Conservation (phyloP, 352 stramenopile species). For the Halophytophthora polymorphica region DNA sequence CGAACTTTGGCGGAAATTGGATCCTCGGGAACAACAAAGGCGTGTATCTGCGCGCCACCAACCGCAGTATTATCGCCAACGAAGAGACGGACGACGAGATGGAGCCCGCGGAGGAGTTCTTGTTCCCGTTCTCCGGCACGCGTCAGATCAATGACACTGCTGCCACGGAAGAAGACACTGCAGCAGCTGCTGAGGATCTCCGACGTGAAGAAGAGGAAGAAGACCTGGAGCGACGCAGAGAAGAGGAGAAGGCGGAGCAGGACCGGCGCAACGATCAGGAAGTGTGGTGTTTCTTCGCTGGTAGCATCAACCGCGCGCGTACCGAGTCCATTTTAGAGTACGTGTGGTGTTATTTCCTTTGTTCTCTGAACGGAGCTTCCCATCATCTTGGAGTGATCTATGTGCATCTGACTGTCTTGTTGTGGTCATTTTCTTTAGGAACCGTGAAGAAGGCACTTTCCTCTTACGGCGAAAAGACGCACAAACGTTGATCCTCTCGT, state of each 20-base stretch:
- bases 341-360: constrained; percentile 2
- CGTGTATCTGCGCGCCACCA: constrained; percentile 67
- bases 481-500: constrained; percentile 81
- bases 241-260: constrained; percentile 33
- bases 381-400: neutral
- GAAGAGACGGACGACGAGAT: constrained; percentile 65
- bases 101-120: constrained; percentile 43
- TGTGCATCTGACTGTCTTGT: neutral
- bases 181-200: constrained; percentile 22
- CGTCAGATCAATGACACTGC: constrained; percentile 26
- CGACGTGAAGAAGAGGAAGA: constrained; percentile 33
- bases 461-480: constrained; percentile 79
- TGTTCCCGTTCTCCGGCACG: constrained; percentile 42
- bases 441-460: constrained; percentile 72
- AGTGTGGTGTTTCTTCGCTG: constrained; percentile 78
- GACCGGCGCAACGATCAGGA: constrained; percentile 57
- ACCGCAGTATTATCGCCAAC: constrained; percentile 63
- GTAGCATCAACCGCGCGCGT: constrained; percentile 65
- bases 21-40: constrained; percentile 79
- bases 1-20: constrained; percentile 71
- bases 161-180: constrained; percentile 25
- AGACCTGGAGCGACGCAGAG: constrained; percentile 26
- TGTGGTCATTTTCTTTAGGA: constrained; percentile 19
- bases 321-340: constrained; percentile 71
- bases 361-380: neutral